Evolutionary conservation across 2,329 filamentous ascomycete species (phyloP).

Genomic region (Fusarium secorum): DNA sequence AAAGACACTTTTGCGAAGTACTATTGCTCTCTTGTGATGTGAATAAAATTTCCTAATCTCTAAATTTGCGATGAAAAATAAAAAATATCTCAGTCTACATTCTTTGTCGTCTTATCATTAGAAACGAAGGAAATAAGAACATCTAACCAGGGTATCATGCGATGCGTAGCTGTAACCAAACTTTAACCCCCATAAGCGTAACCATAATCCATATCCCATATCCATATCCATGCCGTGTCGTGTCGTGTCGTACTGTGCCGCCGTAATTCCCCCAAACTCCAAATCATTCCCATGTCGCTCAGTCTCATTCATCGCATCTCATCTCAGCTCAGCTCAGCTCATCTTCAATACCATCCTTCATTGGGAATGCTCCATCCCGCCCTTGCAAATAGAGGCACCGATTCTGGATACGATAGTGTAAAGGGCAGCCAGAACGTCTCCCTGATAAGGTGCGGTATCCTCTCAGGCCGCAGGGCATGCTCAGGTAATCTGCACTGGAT

Average conservation of each 20-base stretch:
- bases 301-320: neutral
- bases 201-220: neutral
- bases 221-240: neutral
- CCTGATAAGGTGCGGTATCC: slow-evolving; percentile 35
- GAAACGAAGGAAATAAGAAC: slow-evolving; percentile 5
- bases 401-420: slow-evolving; percentile 41
- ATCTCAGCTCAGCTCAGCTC: neutral
- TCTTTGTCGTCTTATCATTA: neutral
- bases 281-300: neutral
- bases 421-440: slow-evolving; percentile 46
- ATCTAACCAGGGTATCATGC: slow-evolving; percentile 30
- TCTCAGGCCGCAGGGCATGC: slow-evolving; percentile 28
- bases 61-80: neutral
- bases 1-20: neutral
- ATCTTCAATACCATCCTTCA: slow-evolving; percentile 7
- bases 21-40: too few relatives aligned
- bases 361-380: slow-evolving; percentile 42
- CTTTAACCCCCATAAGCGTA: neutral
- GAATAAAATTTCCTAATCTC: neutral
- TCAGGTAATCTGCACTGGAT: slow-evolving; percentile 24
- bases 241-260: neutral
- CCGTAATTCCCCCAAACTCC: slow-evolving; percentile 13
- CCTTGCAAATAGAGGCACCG: slow-evolving; percentile 40
- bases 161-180: slow-evolving; percentile 13
- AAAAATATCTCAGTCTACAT: neutral